phyloP scores from a whole-genome alignment of 495 filamentous ascomycete genomes.

The Astrothelium subdiscretum region DNA sequence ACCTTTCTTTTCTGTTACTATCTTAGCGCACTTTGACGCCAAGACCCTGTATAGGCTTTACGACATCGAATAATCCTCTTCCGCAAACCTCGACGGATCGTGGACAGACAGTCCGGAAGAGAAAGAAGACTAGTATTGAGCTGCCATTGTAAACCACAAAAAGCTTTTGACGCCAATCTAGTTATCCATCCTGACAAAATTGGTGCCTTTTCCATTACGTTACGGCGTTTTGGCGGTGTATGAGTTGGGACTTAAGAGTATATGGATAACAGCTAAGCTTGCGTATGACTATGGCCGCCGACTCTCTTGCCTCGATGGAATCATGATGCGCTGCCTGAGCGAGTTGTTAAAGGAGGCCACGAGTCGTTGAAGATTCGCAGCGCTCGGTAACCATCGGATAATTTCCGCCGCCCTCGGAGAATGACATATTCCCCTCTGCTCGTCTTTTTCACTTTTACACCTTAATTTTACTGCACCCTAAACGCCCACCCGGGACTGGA shows the following conservation, averaged over 20 bases:
- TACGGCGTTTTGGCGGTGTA: too few species aligned
- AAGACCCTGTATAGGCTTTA: not conserved
- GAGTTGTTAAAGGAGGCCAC: too few species aligned
- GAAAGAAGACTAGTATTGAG: not conserved
- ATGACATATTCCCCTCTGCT: not conserved
- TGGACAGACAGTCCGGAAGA: not conserved
- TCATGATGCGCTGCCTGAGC: too few species aligned
- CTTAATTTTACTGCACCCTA: not conserved
- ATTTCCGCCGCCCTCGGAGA: not conserved
- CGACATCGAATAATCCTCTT: not conserved
- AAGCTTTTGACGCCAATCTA: not conserved
- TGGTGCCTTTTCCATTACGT: not conserved
- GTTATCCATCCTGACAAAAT: not conserved
- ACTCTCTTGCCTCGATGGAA: too few species aligned
- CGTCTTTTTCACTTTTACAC: not conserved
- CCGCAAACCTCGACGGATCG: not conserved
- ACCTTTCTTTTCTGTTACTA: not conserved
- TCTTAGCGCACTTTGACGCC: not conserved
- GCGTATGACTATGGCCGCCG: too few species aligned
- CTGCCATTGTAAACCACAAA: not conserved
- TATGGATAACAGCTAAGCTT: too few species aligned
- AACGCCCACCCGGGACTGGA: not conserved
- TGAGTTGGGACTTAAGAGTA: too few species aligned
- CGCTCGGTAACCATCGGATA: not conserved
- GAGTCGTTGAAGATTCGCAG: too few species aligned